Evolutionary conservation across 2,329 filamentous ascomycete genomes (phyloP), one percentile per base, ranked within the genome.

Genomic region (Aspergillus ibericus): DNA sequence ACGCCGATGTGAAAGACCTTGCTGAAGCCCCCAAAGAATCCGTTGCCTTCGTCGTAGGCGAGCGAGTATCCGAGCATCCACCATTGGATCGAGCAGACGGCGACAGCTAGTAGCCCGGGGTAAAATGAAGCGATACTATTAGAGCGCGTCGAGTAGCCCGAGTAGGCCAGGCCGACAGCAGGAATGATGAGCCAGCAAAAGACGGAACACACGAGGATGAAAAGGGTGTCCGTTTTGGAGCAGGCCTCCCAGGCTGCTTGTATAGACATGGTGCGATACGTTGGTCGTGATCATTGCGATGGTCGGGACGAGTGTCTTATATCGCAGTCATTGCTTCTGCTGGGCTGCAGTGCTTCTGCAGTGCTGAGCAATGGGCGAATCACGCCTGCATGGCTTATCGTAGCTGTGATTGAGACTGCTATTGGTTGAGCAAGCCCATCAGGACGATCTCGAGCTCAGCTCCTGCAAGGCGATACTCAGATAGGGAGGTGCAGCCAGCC

Each of bases 161-260:
- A 78, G 63, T 82, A 82, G 4, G 77, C 81, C 16, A 82, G 77
- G 9, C 80, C 80, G 42, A 82, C 80, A 0, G 81, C 80, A 5
- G 80, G 80, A 10, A 82, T 79, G 60, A 83, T 82, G 1, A 78
- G 75, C 80, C 80, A 82, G 66, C 80, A 83, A 61, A 82, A 80
- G 34, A 81, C 78, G 18, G 75, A 79, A 66, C 80, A 82, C n/a
- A 81, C 74, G 7, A 82, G 72, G 48, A 82, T 75, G 66, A 82
- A 82, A 46, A 80, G 70, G 0, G 81, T 83, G 64, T 83, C 81
- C n/a, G 70, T 81, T 59, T 80, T 78, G 67, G 81, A 77, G 68
- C 81, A 83, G 50, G 77, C 74, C 54, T 81, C 79, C 80, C 81
- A 83, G 18, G 78, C 80, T 40, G 75, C 61, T 38, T 77, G 65